Evolutionary conservation across 1,139 yeast genomes (phyloP), one percentile per base, ranked within the genome.

Genomic region (Kodamaea sp.): DNA sequence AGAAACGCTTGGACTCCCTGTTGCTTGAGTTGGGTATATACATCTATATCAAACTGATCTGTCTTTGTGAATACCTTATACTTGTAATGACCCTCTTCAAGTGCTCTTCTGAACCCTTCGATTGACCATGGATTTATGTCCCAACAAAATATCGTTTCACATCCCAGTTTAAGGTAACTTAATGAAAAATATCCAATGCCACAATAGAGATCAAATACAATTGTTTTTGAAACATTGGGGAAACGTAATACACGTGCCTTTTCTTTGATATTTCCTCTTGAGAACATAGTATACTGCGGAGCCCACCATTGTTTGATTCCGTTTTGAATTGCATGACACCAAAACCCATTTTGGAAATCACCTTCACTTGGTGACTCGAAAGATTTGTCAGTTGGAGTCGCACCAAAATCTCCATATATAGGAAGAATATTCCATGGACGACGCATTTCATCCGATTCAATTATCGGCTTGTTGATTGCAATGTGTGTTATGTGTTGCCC

Each of bases 161-260:
- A 88, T 1, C 74, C 72, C 29, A 71, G 67, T 35, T 64, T 65
- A 35, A 85, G 65, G 52, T 88, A 88, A 33, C 87, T 74, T 27
- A 88, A 62, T 4, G 90, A 75, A 57, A 88, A 88, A 58, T 88
- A 88, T 2, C 96, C 96, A 37, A 88, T 87, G 0, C 96, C 96
- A 25, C 86, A 80, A 55, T 87, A 88, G 42, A 88, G 54, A 54
- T 88, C 96, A 6, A 84, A 65, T 0, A 84, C 78, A 26, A 67
- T 69, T 0, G 69, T 62, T 7, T 57, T 50, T 9, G 24, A 11
- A 11, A 47, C 36, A 7, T 34, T 12, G 6, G 44, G 42, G 52
- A 67, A 73, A 24, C 65, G 66, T 37, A 83, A 56, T 0, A 88
- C 71, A 20, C 96, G 61, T 10, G 79, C 74, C 58, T 88, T 88